Evolutionary conservation across 2,329 filamentous ascomycete species (phyloP).

Genomic region (Tolypocladium pustulatum): DNA sequence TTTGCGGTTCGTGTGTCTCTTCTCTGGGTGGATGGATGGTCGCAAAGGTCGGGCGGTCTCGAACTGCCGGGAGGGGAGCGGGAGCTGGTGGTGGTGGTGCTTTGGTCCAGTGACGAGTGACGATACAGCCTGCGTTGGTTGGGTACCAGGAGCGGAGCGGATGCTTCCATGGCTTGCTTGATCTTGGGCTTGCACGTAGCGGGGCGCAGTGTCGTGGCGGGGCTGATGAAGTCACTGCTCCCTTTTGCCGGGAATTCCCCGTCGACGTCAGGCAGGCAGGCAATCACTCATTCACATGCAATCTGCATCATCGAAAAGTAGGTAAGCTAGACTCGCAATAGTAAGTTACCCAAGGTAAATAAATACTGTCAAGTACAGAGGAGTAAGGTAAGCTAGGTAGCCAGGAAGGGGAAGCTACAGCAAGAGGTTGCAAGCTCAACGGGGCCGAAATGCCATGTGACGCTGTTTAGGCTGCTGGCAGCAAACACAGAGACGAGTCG

Average conservation of each 20-base stretch:
- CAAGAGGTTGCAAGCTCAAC: too few relatives aligned
- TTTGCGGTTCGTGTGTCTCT: background rate
- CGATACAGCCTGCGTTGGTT: background rate
- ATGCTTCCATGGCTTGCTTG: background rate
- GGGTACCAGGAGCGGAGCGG: background rate
- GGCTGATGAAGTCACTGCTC: background rate
- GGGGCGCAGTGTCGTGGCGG: background rate
- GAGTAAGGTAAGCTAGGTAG: too few relatives aligned
- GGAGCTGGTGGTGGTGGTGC: background rate
- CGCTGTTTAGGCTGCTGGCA: too few relatives aligned
- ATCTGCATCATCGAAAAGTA: background rate
- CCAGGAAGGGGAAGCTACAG: too few relatives aligned
- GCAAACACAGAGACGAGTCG: too few relatives aligned
- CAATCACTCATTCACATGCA: background rate
- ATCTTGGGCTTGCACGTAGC: background rate
- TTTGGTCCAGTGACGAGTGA: background rate
- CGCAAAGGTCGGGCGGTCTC: background rate
- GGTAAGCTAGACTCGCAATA: too few relatives aligned
- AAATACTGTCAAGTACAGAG: too few relatives aligned
- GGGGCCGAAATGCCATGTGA: too few relatives aligned
- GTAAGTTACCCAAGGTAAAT: too few relatives aligned
- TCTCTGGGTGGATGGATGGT: background rate
- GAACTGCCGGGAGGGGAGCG: background rate
- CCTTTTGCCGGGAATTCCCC: background rate
- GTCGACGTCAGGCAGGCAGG: background rate